These are phyloP conservation scores for Halophytophthora polymorphica DNA, from an alignment of 352 stramenopile species.

Conservation along the genomic window DNA sequence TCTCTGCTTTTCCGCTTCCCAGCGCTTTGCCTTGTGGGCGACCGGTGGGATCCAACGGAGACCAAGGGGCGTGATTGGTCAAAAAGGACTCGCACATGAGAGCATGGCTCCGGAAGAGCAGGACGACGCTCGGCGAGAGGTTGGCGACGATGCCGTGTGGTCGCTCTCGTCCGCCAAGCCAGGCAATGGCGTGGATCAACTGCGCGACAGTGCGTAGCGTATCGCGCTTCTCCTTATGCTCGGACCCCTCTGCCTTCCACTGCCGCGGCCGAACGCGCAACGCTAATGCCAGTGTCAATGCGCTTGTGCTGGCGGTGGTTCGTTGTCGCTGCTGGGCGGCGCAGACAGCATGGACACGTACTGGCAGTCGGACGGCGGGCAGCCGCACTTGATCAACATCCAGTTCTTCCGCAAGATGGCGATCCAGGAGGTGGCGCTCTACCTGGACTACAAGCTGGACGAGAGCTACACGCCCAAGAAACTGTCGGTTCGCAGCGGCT, in stretches of 20 bases:
- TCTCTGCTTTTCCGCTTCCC: no score
- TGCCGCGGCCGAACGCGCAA: background rate
- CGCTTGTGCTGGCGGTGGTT: background rate
- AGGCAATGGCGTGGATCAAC: conserved; percentile 96
- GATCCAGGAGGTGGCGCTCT: conserved; percentile 94
- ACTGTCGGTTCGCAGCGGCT: conserved; percentile 90
- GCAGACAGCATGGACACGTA: conserved; percentile 95
- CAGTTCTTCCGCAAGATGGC: conserved; percentile 95
- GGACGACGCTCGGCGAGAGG: conserved; percentile 47
- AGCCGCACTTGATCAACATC: conserved; percentile 97
- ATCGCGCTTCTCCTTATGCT: background rate
- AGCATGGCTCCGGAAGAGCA: background rate
- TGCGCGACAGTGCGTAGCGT: conserved; percentile 86
- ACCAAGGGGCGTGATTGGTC: no score
- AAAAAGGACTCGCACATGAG: no score
- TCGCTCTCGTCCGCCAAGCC: conserved; percentile 96
- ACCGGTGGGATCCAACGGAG: no score
- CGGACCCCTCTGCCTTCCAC: background rate
- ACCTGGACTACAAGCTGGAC: conserved; percentile 97
- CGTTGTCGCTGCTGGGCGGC: background rate
- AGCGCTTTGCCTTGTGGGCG: no score
- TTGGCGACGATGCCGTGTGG: conserved; percentile 92
- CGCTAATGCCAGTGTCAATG: conserved; percentile 2
- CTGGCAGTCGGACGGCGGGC: conserved; percentile 94
- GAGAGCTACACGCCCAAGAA: conserved; percentile 98